Evolutionary conservation across 805 yeast genomes (phyloP).

Genomic region (Starmerella bombicola): DNA sequence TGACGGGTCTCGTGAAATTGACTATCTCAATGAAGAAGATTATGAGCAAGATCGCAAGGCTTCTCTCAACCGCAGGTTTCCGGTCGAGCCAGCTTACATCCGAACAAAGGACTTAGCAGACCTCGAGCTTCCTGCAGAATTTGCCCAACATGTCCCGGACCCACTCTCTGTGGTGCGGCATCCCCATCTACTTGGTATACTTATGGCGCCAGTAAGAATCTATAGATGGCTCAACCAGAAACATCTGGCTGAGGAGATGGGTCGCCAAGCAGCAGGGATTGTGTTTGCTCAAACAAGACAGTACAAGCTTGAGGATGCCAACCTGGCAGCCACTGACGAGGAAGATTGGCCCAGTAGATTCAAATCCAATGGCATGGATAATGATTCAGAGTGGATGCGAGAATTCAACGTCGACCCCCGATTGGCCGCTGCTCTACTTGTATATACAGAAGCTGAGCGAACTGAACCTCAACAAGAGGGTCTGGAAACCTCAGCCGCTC

Average conservation of each 20-base stretch:
- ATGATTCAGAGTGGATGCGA: constrained; percentile 77
- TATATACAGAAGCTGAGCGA: constrained; percentile 19
- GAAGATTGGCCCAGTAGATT: constrained; percentile 75
- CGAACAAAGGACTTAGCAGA: constrained; percentile 43
- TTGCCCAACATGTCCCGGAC: constrained; percentile 35
- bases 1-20: constrained; percentile 13
- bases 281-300: constrained; percentile 44
- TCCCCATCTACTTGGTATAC: constrained; percentile 68
- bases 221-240: constrained; percentile 69
- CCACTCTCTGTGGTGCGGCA: constrained; percentile 67
- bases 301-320: constrained; percentile 35
- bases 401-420: constrained; percentile 61
- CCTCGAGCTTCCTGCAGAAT: constrained; percentile 41
- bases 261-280: constrained; percentile 42
- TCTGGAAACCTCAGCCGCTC: too few relatives aligned
- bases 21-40: constrained; percentile 15
- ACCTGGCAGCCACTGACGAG: constrained; percentile 50
- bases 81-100: constrained; percentile 17
- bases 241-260: constrained; percentile 52
- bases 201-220: constrained; percentile 61
- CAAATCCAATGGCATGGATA: constrained; percentile 64
- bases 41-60: constrained; percentile 17
- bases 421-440: constrained; percentile 38
- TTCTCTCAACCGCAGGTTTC: constrained; percentile 14
- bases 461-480: too few relatives aligned